A percentile compares a stretch with the other conserved stretches of the same genome.
These are phyloP conservation scores for Globisporangium heterothallicum DNA, from an alignment of 352 stramenopile species.

Conservation along the genomic window DNA sequence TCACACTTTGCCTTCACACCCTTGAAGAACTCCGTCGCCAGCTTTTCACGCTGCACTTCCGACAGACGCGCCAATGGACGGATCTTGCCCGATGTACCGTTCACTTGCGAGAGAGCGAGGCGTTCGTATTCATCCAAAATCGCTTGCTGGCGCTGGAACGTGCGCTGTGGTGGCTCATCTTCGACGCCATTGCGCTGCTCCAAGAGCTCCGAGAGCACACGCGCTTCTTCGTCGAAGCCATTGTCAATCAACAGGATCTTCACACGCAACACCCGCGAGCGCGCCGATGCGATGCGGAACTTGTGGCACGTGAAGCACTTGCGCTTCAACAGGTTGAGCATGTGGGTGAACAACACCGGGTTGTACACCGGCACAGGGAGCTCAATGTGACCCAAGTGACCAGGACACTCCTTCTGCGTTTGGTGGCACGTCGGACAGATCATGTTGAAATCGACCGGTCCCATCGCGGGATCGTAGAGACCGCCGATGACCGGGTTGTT, in stretches of 20 bases:
- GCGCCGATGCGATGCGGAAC: slow-evolving; percentile 79
- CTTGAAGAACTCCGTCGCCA: slow-evolving; percentile 90
- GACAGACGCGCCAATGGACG: slow-evolving; percentile 50
- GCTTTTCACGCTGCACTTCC: slow-evolving; percentile 72
- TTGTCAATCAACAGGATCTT: slow-evolving; percentile 92
- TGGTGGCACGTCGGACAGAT: slow-evolving; percentile 96
- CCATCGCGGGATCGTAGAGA: slow-evolving; percentile 96
- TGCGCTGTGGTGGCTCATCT: slow-evolving; percentile 66
- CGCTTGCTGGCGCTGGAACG: slow-evolving; percentile 74
- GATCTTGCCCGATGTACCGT: slow-evolving; percentile 23
- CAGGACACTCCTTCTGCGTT: slow-evolving; percentile 93
- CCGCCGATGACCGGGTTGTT: slow-evolving; percentile 94
- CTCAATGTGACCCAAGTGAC: slow-evolving; percentile 99
- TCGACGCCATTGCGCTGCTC: slow-evolving; percentile 86
- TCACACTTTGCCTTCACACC: slow-evolving; percentile 93
- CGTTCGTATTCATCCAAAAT: slow-evolving; percentile 89
- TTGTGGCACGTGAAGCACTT: slow-evolving; percentile 99
- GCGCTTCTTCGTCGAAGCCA: slow-evolving; percentile 80
- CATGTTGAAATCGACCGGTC: slow-evolving; percentile 87
- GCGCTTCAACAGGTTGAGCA: slow-evolving; percentile 95
- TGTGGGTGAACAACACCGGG: slow-evolving; percentile 93
- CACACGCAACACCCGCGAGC: slow-evolving; percentile 77
- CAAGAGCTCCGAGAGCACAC: slow-evolving; percentile 67
- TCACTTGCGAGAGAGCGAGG: slow-evolving; percentile 57
- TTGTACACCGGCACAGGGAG: slow-evolving; percentile 98